These are phyloP conservation scores for Thelonectria blattea DNA, from an alignment of 2,329 filamentous ascomycete species.

Conservation along the genomic window DNA sequence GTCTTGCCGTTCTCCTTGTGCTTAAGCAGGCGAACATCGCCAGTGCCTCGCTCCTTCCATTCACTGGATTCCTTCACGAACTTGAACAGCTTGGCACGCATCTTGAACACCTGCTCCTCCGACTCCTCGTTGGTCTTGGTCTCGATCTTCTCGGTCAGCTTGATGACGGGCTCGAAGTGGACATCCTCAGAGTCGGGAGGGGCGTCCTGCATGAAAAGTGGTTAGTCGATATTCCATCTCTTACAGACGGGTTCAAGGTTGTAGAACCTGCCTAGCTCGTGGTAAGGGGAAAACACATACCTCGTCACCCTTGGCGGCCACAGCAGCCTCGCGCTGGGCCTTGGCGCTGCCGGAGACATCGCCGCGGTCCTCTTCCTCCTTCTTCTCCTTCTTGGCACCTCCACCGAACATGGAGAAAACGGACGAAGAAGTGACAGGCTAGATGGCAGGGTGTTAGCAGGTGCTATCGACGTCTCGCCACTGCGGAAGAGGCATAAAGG, in stretches of 20 bases:
- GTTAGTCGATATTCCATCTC: conserved; percentile 13
- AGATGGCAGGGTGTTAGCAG: conserved; percentile 9
- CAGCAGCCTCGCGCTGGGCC: conserved; percentile 71
- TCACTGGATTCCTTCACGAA: conserved; percentile 90
- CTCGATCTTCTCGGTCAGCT: conserved; percentile 95
- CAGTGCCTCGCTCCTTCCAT: conserved; percentile 99
- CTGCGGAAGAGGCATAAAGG: neutral
- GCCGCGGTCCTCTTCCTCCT: conserved; percentile 78
- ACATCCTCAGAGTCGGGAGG: conserved; percentile 88
- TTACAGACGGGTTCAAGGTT: neutral
- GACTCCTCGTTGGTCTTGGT: conserved; percentile 98
- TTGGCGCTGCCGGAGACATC: conserved; percentile 91
- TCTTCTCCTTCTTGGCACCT: conserved; percentile 96
- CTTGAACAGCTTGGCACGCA: conserved; percentile 99
- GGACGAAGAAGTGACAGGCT: conserved; percentile 61
- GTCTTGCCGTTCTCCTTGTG: conserved; percentile 99
- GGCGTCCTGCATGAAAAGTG: conserved; percentile 63
- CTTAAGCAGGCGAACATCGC: conserved; percentile 94
- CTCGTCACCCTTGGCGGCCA: conserved; percentile 62
- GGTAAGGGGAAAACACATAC: conserved; percentile 46
- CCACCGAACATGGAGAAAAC: conserved; percentile 99
- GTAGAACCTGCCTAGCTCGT: neutral
- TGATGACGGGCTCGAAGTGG: conserved; percentile 96
- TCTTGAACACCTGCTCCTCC: conserved; percentile 98
- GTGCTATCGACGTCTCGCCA: neutral